These are phyloP conservation scores for Tetrahymena thermophila DNA, from an alignment of 73 alveolate genomes.

Conservation along the genomic window DNA sequence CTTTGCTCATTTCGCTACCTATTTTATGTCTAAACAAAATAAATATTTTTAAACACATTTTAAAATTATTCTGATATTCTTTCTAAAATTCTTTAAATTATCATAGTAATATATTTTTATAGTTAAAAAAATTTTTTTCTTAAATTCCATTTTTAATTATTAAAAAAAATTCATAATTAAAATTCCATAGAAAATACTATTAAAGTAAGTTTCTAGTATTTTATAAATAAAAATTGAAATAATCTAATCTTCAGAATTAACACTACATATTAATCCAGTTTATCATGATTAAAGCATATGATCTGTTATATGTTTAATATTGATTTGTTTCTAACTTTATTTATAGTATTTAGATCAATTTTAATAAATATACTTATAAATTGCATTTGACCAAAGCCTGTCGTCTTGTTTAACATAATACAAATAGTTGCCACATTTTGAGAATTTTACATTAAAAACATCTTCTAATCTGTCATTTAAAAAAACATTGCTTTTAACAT, in stretches of 20 bases:
- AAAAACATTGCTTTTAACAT: not conserved
- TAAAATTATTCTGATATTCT: not conserved
- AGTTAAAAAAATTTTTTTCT: no score
- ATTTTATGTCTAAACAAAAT: constrained; percentile 17
- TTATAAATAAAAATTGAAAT: no score
- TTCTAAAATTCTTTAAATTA: no score
- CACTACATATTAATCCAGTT: no score
- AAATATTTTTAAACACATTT: not conserved
- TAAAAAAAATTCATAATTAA: no score
- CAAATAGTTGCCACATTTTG: constrained; percentile 3
- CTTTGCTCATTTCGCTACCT: constrained; percentile 33
- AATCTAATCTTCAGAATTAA: no score
- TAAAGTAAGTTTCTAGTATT: not conserved
- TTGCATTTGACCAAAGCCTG: constrained; percentile 18
- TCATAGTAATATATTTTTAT: no score
- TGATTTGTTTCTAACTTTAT: not conserved
- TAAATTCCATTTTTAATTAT: no score
- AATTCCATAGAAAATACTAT: no score
- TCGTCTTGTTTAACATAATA: constrained; percentile 26
- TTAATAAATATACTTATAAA: not conserved
- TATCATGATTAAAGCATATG: no score
- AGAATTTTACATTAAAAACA: constrained; percentile 32
- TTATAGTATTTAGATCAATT: no score
- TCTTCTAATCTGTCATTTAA: constrained; percentile 16
- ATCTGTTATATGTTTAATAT: not conserved